Base-by-base conservation (phyloP, 371 early-diverging fungal genomes). In the Mucor racemosus region DNA sequence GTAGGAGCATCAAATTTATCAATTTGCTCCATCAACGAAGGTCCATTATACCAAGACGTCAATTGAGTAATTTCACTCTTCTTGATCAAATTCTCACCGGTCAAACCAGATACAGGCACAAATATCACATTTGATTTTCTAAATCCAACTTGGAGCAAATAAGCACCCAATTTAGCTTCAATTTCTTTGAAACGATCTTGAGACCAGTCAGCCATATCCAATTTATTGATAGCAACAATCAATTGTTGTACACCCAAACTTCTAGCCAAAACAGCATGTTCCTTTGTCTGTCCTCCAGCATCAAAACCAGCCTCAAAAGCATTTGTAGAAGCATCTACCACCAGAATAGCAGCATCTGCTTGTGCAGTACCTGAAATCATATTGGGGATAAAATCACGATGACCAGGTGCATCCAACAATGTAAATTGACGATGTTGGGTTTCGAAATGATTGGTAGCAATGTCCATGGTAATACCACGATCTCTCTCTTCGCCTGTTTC, bases 361-460 rank as follows among this genome's bases (percentile, higher is more conserved):
- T 97, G 99, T 26, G 95, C 89, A 0, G 99, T 97, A 9, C 99
- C 99, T 1, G 92, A 91, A 64, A 99, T 99, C 99, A 99, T 99
- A 75, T 96, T 97, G n/a, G 98, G 96, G 53, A 99, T 93, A 79
- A 98, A 99, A 79, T 98, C 97, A 54, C 96, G 90, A 76, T 99
- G 99, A 0, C 99, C 99, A 9, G 99, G 99, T 0, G 99, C 97
- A 79, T 98, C 99, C 64, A 98, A 68, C 10, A 98, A 64, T 1
- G 95, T 97, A 71, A 95, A 97, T 21, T 78, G 74, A 21, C 93
- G 87, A 60, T 91, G 77, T 7, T 75, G 76, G 0, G 99, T 95
- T 60, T 94, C 91, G 80, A 99, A 99, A 58, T 88, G 84, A 36
- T 91, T 93, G 71, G 91, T 92, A 36, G 93, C 99, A 71, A 97